Base-by-base conservation (phyloP, 805 yeast species). In the Wickerhamomyces xylosicus region DNA sequence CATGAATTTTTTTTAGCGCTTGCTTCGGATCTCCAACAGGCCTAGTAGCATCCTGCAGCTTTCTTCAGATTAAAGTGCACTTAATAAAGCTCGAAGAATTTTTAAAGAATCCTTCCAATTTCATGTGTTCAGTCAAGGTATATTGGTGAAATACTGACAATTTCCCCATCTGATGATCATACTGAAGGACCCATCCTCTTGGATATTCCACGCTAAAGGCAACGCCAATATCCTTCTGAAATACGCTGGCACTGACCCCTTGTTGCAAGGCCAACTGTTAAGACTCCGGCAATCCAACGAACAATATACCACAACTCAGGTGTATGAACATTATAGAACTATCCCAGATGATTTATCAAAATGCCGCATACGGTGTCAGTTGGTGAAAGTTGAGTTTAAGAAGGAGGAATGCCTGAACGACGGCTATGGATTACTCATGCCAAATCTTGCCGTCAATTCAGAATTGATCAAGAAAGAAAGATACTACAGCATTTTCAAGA, bases 201-300 rank as follows among this genome's bases (percentile, higher is more conserved):
- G 79, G 79, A 42, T 34, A 15, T 67, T 61, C 45, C 67, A 63
- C 44, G 69, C 70, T 10, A 62, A 63, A 41, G 78, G 79, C 9
- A 64, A 62, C 39, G 79, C 78, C 34, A 73, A 73, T 46, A 55
- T 67, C 9, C 52, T 73, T 11, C 68, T 62, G 47, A 48, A 54
- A 31, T 69, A 70, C 43, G 45, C 43, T 3, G 73, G 74, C 2
- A 31, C 44, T 16, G 54, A 58, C 40, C 61, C 53, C n/a, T 46
- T 48, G 14, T 52, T 61, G 17, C 47, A 51, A 31, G 59, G 36
- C 50, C 43, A 36, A n/a, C 63, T 55, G 45, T 57, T 47, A 49
- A 54, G 54, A 33, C 45, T 58, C 52, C 59, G 53, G 53, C 61
- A 46, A 53, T 56, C 41, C 2, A 28, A 29, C 15, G 55, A 54